Base-by-base conservation (phyloP, 2,329 filamentous ascomycete species). In the Aspergillus quadrilineatus region DNA sequence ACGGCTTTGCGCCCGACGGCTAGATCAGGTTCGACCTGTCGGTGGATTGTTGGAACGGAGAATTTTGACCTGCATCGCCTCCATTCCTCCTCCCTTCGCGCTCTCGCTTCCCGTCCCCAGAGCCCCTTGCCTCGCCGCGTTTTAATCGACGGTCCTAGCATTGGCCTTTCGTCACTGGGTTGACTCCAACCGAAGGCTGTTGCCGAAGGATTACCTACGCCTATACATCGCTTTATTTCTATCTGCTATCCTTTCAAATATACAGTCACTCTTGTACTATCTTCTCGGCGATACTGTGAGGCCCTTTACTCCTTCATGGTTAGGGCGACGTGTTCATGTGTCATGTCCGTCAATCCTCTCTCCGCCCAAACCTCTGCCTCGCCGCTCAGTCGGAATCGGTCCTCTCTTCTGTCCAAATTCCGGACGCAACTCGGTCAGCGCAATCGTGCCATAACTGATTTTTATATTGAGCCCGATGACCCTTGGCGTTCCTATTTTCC, bases 401-500 rank as follows among this genome's bases (percentile, higher is more conserved):
- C 61, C 59, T 78, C 73, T 41, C 63, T 79, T 44, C 68, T 86
- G 44, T 81, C 82, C 56, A 80, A 80, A 64, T 77, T 87, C 62
- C 80, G 80, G 54, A 80, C 79, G 57, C 81, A 82, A 29, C 79
- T 87, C 64, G 74, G 79, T 44, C 72, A 74, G 58, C 71, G 77
- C 50, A 77, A 82, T 62, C 82, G 83, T 65, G 82, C 80, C 66
- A 79, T 85, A 65, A 78, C 81, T 64, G 84, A 87, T 59, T 86
- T 83, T 70, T 80, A 82, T 64, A 82, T 88, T 62, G 79, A 85
- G 63, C 80, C 82, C 29, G 83, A 86, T 62, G 83, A 87, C 63
- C 84, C 84, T 26, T 84, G 85, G 73, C 80, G 80, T 61, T 80
- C 83, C 59, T 87, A 87, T 68, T 78, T 80, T 17, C 84, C 84